Percentiles rank a stretch among this genome's conserved stretches.
phyloP scores from a whole-genome alignment of 2,329 filamentous ascomycete genomes.

The Fusarium sp. region DNA sequence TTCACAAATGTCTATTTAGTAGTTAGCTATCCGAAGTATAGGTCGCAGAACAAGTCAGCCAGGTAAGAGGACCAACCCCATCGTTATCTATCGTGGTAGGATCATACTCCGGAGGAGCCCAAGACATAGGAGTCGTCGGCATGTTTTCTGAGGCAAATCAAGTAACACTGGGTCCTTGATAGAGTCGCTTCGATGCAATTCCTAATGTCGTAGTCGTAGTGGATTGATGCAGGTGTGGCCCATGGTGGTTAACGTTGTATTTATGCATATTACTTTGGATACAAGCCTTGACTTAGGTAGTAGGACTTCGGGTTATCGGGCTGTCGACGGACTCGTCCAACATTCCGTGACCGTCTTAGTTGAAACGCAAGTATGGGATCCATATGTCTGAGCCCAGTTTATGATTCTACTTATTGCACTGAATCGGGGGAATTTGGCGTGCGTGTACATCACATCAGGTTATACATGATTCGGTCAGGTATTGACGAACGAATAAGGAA shows the following conservation, averaged over 20 bases:
- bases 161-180: rapidly evolving
- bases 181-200: neutral
- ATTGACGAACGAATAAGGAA: neutral
- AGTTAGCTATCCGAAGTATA: rapidly evolving
- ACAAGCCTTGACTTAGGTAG: neutral
- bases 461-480: too few relatives aligned
- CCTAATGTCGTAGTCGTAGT: neutral
- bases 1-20: neutral
- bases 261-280: neutral
- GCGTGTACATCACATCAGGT: neutral
- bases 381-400: too few relatives aligned
- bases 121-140: neutral
- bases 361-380: neutral
- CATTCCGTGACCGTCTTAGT: neutral
- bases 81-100: neutral
- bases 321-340: neutral
- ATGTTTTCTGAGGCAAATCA: neutral
- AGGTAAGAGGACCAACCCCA: neutral
- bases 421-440: too few relatives aligned
- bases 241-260: neutral
- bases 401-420: rapidly evolving
- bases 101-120: neutral
- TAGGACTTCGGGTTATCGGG: neutral
- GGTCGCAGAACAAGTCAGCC: neutral
- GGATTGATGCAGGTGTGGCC: neutral